Evolutionary conservation across 108 stramenopile genomes (phyloP), one percentile per base, ranked within the genome.

Genomic region (Skeletonema marinoi): DNA sequence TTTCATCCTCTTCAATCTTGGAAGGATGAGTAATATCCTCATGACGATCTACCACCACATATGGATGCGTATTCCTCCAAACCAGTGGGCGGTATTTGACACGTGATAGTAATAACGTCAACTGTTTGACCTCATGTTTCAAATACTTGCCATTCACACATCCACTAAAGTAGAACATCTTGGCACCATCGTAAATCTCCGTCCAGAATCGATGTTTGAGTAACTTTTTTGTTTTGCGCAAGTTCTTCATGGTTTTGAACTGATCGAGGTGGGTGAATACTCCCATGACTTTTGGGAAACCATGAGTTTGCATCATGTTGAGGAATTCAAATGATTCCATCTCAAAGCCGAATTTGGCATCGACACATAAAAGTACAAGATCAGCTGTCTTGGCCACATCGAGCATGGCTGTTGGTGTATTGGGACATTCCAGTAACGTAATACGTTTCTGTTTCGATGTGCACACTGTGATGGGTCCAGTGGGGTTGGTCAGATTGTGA

Each of bases 321-420:
- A 99, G 85, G 74, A 98, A 98, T 84, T 99, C 99, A 66, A 99
- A 99, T 19, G 97, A 97, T 72, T 99, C 98, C 98, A 99, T 98
- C 85, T 99, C 99, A 74, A 99, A 98, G 1, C 99, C 99, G 77
- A 96, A 98, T 74, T 94, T 97, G 48, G 98, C 98, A 85, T 99
- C 99, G 30, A 99, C 96, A 39, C 96, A 92, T 11, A 99, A 78
- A 32, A 99, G 78, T 8, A 98, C 98, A 4, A 99, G 83, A 76
- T 99, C 99, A 11, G 98, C 98, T 11, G 98, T 90, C 79, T 99
- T 99, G 73, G 98, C 98, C 71, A 96, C 89, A 87, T 99, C 99
- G 32, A 98, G 81, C 98, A 99, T 98, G 33, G 95, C 96, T 30
- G 96, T 86, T 77, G 97, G 95, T 17, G 81, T 82, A 77, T 91